phyloP scores from a whole-genome alignment of 768 basidiomycete genomes.

The Holtermannia corniformis region DNA sequence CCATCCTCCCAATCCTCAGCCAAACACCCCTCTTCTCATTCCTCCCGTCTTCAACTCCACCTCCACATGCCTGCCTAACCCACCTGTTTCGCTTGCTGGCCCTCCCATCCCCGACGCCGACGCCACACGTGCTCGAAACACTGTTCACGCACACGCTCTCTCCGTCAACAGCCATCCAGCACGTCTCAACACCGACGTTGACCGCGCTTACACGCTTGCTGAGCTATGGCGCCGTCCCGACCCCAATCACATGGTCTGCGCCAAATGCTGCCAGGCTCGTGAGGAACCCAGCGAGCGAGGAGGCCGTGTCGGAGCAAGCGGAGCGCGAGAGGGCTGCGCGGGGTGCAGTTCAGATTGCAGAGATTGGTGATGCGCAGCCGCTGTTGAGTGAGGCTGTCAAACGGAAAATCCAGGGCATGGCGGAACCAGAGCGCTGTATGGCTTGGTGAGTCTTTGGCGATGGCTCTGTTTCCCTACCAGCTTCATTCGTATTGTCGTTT shows the following conservation, averaged over 20 bases:
- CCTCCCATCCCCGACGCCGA: slow-evolving; percentile 44
- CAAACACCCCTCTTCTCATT: slow-evolving; percentile 10
- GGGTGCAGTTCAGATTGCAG: slow-evolving; percentile 7
- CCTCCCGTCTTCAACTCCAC: slow-evolving; percentile 8
- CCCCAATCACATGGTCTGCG: slow-evolving; percentile 4
- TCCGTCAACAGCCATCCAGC: slow-evolving; percentile 10
- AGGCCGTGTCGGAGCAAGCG: slow-evolving; percentile 9
- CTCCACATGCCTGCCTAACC: slow-evolving; percentile 17
- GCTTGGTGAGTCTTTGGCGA: slow-evolving; percentile 31
- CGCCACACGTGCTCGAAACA: slow-evolving; percentile 56
- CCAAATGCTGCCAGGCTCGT: slow-evolving; percentile 3
- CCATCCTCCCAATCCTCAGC: slow-evolving; percentile 31
- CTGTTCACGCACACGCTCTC: slow-evolving; percentile 58
- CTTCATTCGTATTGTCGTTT: no score
- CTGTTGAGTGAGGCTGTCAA: slow-evolving; percentile 6
- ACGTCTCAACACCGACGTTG: slow-evolving; percentile 16
- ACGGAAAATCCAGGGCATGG: slow-evolving; percentile 21
- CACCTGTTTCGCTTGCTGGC: slow-evolving; percentile 28
- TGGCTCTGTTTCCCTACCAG: neutral
- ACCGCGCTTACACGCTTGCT: slow-evolving; percentile 6
- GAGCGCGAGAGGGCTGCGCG: slow-evolving; percentile 18
- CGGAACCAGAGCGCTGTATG: slow-evolving; percentile 29
- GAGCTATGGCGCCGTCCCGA: slow-evolving; percentile 8
- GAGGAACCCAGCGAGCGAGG: slow-evolving; percentile 20
- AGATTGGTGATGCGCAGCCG: slow-evolving; percentile 25